Evolutionary conservation across 2,329 filamentous ascomycete genomes (phyloP).

Genomic region (Dactylellina cionopaga): DNA sequence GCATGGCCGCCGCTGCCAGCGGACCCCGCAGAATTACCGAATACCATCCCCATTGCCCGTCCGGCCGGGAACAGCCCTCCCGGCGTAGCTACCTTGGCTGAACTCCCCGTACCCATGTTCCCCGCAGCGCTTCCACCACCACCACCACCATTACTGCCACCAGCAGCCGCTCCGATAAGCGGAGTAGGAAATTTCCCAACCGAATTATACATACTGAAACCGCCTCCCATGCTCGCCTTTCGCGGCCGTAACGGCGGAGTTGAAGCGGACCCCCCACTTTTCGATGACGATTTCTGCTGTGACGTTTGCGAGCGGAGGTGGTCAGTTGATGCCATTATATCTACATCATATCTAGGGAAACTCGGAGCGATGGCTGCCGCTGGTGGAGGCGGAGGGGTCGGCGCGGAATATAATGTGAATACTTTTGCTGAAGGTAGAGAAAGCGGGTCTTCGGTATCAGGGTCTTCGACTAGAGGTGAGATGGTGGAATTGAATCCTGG

Average conservation of each 20-base stretch:
- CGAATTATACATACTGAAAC: conserved; percentile 48
- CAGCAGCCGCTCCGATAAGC: conserved; percentile 25
- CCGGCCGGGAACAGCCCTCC: conserved; percentile 26
- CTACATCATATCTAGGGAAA: conserved; percentile 72
- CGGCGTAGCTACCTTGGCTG: background rate
- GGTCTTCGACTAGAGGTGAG: conserved; percentile 7
- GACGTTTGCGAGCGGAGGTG: conserved; percentile 67
- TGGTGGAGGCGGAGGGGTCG: conserved; percentile 58
- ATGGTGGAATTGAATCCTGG: conserved; percentile 3
- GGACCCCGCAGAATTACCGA: conserved; percentile 19
- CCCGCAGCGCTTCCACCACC: background rate
- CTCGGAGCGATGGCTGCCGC: conserved; percentile 49
- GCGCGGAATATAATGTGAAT: conserved; percentile 61
- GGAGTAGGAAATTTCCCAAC: conserved; percentile 33
- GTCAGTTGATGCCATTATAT: conserved; percentile 77
- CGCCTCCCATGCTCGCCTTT: conserved; percentile 34
- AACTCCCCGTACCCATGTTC: background rate
- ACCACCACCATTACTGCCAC: no score
- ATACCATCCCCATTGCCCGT: conserved; percentile 49
- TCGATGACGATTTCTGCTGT: conserved; percentile 11
- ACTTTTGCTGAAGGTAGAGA: conserved; percentile 19
- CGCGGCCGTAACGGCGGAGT: conserved; percentile 28
- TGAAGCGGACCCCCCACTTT: background rate
- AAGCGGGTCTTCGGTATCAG: conserved; percentile 17
- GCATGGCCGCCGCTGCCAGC: conserved; percentile 24